Evolutionary conservation across 75 land plant species (phyloP), one percentile per base, ranked within the genome.

Genomic region (Sequoiadendron giganteum): DNA sequence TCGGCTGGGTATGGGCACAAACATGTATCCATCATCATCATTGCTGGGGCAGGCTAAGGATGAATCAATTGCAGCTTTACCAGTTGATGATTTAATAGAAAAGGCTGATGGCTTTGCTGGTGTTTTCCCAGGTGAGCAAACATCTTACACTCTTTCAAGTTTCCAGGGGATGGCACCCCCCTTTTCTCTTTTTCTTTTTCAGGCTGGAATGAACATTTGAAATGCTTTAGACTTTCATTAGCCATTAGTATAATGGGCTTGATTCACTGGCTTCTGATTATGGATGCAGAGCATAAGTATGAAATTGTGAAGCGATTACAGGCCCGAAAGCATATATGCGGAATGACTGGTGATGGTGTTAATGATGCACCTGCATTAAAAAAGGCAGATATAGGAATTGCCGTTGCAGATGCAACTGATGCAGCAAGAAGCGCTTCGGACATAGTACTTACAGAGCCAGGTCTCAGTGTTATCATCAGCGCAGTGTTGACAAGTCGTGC

Each of bases 291-390:
- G 91, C 99, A 97, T 89, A 97, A 97, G 77, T 97, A 96, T 89
- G 97, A 97, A 87, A 97, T 97, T 58, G 99, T 97, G 78, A 94
- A 96, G 88, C 92, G 95, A 14, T 91, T 97, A 61, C 99, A 97
- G 90, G 93, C 94, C 61, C 92, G 92, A 90, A 97, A 96, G 82
- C 99, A 97, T 88, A 94, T 97, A n/a, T 96, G 97, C 90, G 99
- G 99, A 84, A 97, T 97, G 99, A 97, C 99, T 89, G 99, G 99
- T 52, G 99, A 97, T 93, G 99, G 99, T 79, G 99, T 97, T 7
- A 97, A 97, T 93, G 99, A 97, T 92, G 99, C 99, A 68, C 99
- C 99, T 86, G 99, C 99, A n/a, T 90, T 97, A 5, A 97, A 97
- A 93, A 97, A 93, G 87, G 99, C 99, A 36, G 98, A 97, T 76